phyloP scores from a whole-genome alignment of 169 alveolate genomes.

The Plasmodium malariae region DNA sequence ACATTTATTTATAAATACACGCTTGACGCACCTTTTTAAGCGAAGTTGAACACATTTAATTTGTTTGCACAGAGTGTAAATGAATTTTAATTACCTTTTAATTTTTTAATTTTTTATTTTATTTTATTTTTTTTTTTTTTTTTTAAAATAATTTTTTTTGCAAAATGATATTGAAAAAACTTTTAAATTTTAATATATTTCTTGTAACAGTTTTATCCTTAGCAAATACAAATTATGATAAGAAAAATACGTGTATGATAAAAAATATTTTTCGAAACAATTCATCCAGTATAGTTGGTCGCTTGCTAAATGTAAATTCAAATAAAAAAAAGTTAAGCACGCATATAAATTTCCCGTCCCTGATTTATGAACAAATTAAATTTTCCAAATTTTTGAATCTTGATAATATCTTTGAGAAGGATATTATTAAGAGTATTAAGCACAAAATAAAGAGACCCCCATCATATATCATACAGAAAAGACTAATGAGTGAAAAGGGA shows the following conservation, averaged over 20 bases:
- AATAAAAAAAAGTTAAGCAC: constrained; percentile 14
- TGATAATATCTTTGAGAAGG: constrained; percentile 38
- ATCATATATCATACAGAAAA: constrained; percentile 39
- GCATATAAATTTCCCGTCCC: constrained; percentile 1
- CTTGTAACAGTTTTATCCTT: constrained; percentile 42
- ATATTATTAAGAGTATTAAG: background rate
- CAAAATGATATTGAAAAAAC: constrained; percentile 42
- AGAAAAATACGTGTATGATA: constrained; percentile 69
- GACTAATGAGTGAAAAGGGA: constrained; percentile 61
- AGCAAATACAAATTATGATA: constrained; percentile 11
- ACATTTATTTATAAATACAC: background rate
- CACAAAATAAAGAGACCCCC: constrained; percentile 3
- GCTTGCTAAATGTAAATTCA: constrained; percentile 39
- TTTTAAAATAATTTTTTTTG: background rate
- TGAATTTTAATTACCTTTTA: background rate
- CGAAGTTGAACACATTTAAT: background rate
- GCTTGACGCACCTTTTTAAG: background rate
- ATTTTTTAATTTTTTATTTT: background rate
- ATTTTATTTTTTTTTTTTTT: constrained; percentile 19
- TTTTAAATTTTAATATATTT: constrained; percentile 2
- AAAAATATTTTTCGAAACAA: constrained; percentile 40
- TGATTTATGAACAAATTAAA: constrained; percentile 4
- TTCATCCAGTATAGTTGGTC: constrained; percentile 47
- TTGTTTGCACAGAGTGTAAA: background rate
- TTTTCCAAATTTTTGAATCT: constrained; percentile 22